These are phyloP conservation scores for Phyllosticta paracitricarpa DNA, from an alignment of 2,329 filamentous ascomycete genomes.

Conservation along the genomic window DNA sequence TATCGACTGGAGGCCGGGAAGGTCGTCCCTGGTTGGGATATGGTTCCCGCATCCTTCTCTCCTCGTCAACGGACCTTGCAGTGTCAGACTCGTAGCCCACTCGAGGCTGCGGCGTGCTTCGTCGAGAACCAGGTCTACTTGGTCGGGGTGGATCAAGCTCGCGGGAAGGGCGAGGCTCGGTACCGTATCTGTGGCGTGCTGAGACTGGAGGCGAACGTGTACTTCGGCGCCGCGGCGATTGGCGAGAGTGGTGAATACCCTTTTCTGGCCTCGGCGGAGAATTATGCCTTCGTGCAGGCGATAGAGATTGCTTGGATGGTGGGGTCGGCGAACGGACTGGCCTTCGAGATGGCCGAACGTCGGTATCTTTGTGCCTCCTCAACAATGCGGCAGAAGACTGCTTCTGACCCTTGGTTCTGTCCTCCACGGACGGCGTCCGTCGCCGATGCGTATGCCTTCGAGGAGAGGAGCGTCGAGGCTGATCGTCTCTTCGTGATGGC, in stretches of 20 bases:
- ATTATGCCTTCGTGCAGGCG: slow-evolving; percentile 15
- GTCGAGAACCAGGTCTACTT: slow-evolving; percentile 16
- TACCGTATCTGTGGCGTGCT: slow-evolving; percentile 12
- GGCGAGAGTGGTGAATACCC: slow-evolving; percentile 19
- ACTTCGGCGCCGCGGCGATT: slow-evolving; percentile 15
- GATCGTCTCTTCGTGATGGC: slow-evolving; percentile 20
- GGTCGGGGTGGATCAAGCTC: slow-evolving; percentile 12
- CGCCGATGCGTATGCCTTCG: slow-evolving; percentile 18
- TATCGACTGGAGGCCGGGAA: slow-evolving; percentile 32
- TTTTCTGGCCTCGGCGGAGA: slow-evolving; percentile 18
- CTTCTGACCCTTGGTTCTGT: slow-evolving; percentile 10
- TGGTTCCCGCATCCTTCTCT: slow-evolving; percentile 23
- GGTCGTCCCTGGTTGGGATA: slow-evolving; percentile 28
- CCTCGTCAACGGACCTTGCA: slow-evolving; percentile 17
- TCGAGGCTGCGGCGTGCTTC: slow-evolving; percentile 19
- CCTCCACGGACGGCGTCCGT: slow-evolving; percentile 19
- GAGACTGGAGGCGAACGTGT: slow-evolving; percentile 22
- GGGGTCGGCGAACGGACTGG: slow-evolving; percentile 24
- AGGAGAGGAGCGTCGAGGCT: slow-evolving; percentile 21
- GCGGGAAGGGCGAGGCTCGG: slow-evolving; percentile 16
- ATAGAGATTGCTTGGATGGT: slow-evolving; percentile 20
- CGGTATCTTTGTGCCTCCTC: slow-evolving; percentile 10
- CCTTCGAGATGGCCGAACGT: slow-evolving; percentile 17
- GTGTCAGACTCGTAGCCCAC: slow-evolving; percentile 24
- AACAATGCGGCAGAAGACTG: background rate